phyloP scores from a whole-genome alignment of 305 asterid genomes.

The Plantago lanceolata region DNA sequence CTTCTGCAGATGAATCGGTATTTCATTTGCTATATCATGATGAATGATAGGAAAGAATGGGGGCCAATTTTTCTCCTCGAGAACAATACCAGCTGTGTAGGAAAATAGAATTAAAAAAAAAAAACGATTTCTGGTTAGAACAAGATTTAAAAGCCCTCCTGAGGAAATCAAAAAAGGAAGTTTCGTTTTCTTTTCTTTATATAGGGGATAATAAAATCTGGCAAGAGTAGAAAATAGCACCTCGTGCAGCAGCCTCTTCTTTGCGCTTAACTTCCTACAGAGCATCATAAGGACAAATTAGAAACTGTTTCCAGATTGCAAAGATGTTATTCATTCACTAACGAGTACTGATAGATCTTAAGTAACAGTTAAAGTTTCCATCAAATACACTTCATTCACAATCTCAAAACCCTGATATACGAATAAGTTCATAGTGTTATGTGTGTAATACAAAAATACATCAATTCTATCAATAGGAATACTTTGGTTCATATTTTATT shows the following conservation, averaged over 20 bases:
- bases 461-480: too few species aligned
- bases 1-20: slow-evolving; percentile 91
- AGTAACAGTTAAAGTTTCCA: neutral
- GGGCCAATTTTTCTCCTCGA: slow-evolving; percentile 94
- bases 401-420: slow-evolving; percentile 12
- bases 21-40: slow-evolving; percentile 86
- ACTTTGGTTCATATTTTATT: neutral
- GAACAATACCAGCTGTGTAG: slow-evolving; percentile 85
- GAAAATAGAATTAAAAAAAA: slow-evolving; percentile 29
- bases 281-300: slow-evolving; percentile 26
- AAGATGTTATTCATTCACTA: slow-evolving; percentile 3
- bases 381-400: slow-evolving; percentile 1
- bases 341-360: slow-evolving; percentile 9
- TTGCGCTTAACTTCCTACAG: slow-evolving; percentile 71
- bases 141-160: slow-evolving; percentile 13
- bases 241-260: slow-evolving; percentile 92
- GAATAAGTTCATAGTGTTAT: neutral
- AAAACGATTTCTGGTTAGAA: neutral
- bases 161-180: neutral
- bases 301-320: slow-evolving; percentile 22
- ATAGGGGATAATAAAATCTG: slow-evolving; percentile 17
- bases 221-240: slow-evolving; percentile 33
- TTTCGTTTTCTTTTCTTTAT: neutral
- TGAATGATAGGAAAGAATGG: slow-evolving; percentile 90
- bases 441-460: too few species aligned